Evolutionary conservation across 192 early-diverging fungal species (phyloP).

Genomic region (Mortierella claussenii): DNA sequence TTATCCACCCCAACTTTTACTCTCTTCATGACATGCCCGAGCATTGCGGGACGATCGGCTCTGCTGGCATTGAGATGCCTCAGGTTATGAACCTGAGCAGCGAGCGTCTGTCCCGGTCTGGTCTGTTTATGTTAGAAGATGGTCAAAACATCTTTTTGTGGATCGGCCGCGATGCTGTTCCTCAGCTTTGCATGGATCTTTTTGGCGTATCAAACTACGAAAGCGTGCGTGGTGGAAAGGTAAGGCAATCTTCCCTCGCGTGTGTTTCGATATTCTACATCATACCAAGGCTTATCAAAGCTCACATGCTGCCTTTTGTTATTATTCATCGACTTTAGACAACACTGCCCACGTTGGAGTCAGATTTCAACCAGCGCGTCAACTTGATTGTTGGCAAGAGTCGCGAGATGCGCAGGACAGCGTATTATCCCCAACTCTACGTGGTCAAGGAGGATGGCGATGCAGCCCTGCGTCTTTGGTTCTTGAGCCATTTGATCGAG

Average conservation of each 20-base stretch:
- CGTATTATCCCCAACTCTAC: constrained; percentile 81
- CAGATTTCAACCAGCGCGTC: constrained; percentile 77
- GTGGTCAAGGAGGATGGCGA: constrained; percentile 95
- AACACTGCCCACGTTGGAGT: constrained; percentile 73
- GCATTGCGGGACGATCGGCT: constrained; percentile 62
- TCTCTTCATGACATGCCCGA: constrained; percentile 84
- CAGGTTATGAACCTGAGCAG: constrained; percentile 81
- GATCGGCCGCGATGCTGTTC: constrained; percentile 83
- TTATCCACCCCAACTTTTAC: constrained; percentile 83
- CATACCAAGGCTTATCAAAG: too few relatives aligned
- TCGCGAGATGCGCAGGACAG: constrained; percentile 71
- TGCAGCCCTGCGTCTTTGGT: constrained; percentile 80
- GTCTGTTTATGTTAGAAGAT: constrained; percentile 89
- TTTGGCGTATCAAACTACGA: constrained; percentile 85
- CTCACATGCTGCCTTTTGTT: too few relatives aligned
- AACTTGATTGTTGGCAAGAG: constrained; percentile 81
- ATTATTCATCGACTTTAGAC: constrained; percentile 56
- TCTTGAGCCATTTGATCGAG: constrained; percentile 90
- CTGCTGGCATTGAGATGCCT: constrained; percentile 78
- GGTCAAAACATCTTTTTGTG: constrained; percentile 88
- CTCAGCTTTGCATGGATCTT: constrained; percentile 78
- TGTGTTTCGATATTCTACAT: too few relatives aligned
- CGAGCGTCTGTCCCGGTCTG: constrained; percentile 86
- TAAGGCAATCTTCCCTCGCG: too few relatives aligned
- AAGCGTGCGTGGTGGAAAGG: constrained; percentile 81